These are phyloP conservation scores for Melastoma candidum DNA, from an alignment of 441 rosid genomes.

Conservation along the genomic window DNA sequence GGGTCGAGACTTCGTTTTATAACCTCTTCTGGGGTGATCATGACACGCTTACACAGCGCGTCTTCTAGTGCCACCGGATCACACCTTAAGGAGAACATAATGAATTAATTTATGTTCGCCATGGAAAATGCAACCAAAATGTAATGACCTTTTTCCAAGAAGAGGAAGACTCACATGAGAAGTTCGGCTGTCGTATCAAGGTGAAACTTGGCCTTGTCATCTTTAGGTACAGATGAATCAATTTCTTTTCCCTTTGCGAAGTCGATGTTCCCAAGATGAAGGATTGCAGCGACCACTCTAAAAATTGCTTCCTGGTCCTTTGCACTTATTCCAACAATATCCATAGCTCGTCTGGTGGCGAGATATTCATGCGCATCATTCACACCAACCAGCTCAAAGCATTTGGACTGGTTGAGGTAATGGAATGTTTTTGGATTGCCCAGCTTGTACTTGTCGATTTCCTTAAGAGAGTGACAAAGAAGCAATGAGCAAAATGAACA, in stretches of 20 bases:
- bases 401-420: conserved; percentile 56
- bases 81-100: conserved; percentile 33
- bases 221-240: conserved; percentile 57
- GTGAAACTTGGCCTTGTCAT: conserved; percentile 48
- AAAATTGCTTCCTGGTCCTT: conserved; percentile 74
- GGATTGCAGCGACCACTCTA: conserved; percentile 63
- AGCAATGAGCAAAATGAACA: neutral
- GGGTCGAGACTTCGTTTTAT: conserved; percentile 64
- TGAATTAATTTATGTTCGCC: conserved; percentile 5
- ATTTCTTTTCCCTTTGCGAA: conserved; percentile 55
- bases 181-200: conserved; percentile 56
- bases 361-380: conserved; percentile 59
- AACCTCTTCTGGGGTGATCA: conserved; percentile 63
- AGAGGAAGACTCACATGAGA: conserved; percentile 30
- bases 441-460: conserved; percentile 44
- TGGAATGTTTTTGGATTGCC: conserved; percentile 49
- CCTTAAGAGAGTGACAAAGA: conserved; percentile 27
- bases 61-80: conserved; percentile 50
- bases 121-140: conserved; percentile 3
- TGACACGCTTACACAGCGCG: conserved; percentile 63
- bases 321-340: conserved; percentile 53
- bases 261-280: conserved; percentile 60
- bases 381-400: conserved; percentile 46
- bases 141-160: conserved; percentile 1
- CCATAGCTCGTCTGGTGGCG: conserved; percentile 71